phyloP scores from a whole-genome alignment of 1,139 yeast genomes.

The Blastobotrys indianensis region DNA sequence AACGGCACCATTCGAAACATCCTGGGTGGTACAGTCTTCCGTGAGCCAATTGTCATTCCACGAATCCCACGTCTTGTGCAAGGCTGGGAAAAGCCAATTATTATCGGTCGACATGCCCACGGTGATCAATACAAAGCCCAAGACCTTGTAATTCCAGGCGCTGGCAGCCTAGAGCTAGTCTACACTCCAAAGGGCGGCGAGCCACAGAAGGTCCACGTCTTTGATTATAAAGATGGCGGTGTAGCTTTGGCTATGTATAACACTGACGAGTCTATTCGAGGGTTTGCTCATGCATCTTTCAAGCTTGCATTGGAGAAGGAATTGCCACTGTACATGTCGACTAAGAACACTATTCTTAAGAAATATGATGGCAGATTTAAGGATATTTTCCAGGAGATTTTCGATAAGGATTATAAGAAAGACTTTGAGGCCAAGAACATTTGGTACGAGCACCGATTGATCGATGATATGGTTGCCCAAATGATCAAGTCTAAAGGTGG shows the following conservation, averaged over 20 bases:
- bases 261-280: conserved; percentile 83
- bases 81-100: conserved; percentile 90
- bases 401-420: conserved; percentile 60
- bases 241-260: conserved; percentile 93
- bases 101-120: conserved; percentile 94
- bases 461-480: conserved; percentile 98
- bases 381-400: conserved; percentile 81
- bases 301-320: conserved; percentile 74
- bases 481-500: conserved; percentile 96
- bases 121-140: conserved; percentile 97
- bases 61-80: conserved; percentile 86
- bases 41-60: conserved; percentile 92
- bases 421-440: conserved; percentile 71
- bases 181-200: conserved; percentile 71
- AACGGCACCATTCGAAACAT: conserved; percentile 95
- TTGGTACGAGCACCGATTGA: conserved; percentile 94
- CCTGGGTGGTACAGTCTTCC: conserved; percentile 91
- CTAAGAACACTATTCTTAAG: conserved; percentile 92
- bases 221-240: conserved; percentile 67
- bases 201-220: conserved; percentile 55
- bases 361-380: conserved; percentile 91
- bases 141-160: conserved; percentile 68
- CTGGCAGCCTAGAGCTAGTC: conserved; percentile 73
- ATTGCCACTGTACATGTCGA: conserved; percentile 75
- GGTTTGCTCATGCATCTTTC: conserved; percentile 90